phyloP scores from a whole-genome alignment of 257 asterid genomes.

The Leonotis leonurus region DNA sequence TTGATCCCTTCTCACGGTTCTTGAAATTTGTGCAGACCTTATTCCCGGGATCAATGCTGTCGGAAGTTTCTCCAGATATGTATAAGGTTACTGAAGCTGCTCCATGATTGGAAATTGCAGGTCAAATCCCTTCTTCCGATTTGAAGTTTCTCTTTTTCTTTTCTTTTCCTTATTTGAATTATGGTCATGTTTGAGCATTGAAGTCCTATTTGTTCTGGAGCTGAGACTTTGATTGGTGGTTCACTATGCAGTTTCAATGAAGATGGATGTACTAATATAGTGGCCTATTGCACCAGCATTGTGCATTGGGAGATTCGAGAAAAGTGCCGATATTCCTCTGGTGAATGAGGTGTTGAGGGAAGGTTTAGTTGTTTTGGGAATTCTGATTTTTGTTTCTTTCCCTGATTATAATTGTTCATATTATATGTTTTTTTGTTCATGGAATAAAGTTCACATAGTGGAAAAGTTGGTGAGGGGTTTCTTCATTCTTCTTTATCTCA shows the following conservation, averaged over 20 bases:
- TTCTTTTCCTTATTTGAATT: not conserved
- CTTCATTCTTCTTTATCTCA: conserved; percentile 4
- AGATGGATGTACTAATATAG: conserved; percentile 19
- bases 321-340: conserved; percentile 14
- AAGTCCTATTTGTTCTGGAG: no score
- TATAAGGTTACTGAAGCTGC: conserved; percentile 60
- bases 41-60: conserved; percentile 69
- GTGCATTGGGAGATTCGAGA: conserved; percentile 11
- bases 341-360: conserved; percentile 14
- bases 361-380: conserved; percentile 16
- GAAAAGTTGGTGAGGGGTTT: conserved; percentile 22
- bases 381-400: conserved; percentile 22
- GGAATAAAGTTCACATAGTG: conserved; percentile 33
- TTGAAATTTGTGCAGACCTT: conserved; percentile 34
- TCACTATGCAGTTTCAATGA: conserved; percentile 17
- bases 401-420: conserved; percentile 39
- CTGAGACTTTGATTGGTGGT: conserved; percentile 12
- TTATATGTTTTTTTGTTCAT: conserved; percentile 22
- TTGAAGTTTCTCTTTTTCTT: not conserved
- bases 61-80: conserved; percentile 65
- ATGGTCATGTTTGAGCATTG: no score
- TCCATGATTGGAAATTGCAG: conserved; percentile 26
- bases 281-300: conserved; percentile 16
- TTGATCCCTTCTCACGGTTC: conserved; percentile 1
- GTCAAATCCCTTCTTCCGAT: not conserved